Base-by-base conservation (phyloP, 1,284 basidiomycete genomes). In the Pseudozyma tsukubaensis region DNA sequence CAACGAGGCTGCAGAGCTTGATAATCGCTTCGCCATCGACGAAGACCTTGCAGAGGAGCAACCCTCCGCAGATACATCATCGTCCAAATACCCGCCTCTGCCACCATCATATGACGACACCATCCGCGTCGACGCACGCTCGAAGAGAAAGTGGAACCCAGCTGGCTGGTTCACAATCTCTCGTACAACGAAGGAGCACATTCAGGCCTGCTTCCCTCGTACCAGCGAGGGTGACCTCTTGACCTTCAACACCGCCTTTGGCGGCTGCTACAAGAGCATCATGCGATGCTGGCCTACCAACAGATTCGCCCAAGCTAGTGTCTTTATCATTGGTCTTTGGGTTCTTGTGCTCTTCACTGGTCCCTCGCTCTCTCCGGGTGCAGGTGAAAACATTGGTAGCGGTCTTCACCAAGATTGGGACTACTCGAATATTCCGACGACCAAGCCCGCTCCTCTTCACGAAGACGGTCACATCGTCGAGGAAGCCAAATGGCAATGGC, bases 101-200 rank as follows among this genome's bases (percentile, higher is more conserved):
- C 78, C 78, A 24, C 78, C 78, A 2, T 72, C 78, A 8, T 79
- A 79, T 44, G 59, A 68, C 21, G 78, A 79, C 42, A 72, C 78
- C 11, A 68, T 72, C 24, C 60, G 69, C 13, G 47, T 67, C 18
- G 59, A 71, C 47, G 59, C 63, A 29, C 67, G 54, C 34, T 50
- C 47, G 12, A 45, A 42, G 12, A 59, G 51, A 24, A 59, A 34
- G 19, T 73, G 71, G 74, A 76, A 69, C 43, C 71, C 68, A 10
- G 59, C 59, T 6, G 44, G 40, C 16, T 72, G 65, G 65, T 73
- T 73, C 59, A 59, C 66, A 35, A 43, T 76, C 40, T 76, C 74
- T 4, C 57, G 66, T 21, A 72, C 68, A 45, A 73, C 66, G 18
- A 66, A 63, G 24, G 69, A 76, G 50, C 69, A 72, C 54, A 65